A percentile compares a stretch with the other conserved stretches of the same genome.
These are phyloP conservation scores for Cutaneotrichosporon cavernicola DNA, from an alignment of 1,284 basidiomycete species.

Conservation along the genomic window DNA sequence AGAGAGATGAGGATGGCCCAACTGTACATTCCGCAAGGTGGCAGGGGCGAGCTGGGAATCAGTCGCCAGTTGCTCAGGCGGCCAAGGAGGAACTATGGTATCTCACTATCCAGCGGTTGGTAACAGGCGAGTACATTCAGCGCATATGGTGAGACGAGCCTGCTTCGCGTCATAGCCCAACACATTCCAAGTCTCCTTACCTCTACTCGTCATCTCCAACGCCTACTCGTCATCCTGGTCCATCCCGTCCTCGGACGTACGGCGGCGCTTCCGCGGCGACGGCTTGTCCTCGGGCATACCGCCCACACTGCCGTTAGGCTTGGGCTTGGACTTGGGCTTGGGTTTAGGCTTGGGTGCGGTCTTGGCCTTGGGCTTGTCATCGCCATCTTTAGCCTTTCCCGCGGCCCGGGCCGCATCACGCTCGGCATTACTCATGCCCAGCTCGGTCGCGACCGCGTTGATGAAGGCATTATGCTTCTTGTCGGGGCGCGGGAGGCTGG, in stretches of 20 bases:
- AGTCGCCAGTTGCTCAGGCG: no score
- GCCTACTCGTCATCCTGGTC: not conserved
- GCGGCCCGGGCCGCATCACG: not conserved
- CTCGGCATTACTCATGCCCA: not conserved
- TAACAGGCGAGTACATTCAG: no score
- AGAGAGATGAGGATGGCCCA: no score
- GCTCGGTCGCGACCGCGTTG: not conserved
- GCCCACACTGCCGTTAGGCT: no score
- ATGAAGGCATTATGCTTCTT: not conserved
- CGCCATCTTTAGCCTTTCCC: not conserved
- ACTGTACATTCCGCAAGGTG: no score
- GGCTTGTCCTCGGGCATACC: not conserved
- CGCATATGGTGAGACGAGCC: no score
- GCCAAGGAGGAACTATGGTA: no score
- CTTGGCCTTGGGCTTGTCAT: not conserved
- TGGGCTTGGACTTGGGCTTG: not conserved
- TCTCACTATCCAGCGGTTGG: no score
- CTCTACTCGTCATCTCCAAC: no score
- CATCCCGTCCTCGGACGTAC: not conserved
- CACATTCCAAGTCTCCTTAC: not conserved
- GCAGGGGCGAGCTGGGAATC: no score
- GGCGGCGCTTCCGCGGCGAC: not conserved
- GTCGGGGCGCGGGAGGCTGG: slow-evolving; percentile 1
- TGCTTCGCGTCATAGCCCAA: not conserved
- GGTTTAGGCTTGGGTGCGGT: no score